Percentiles rank a stretch among this genome's conserved stretches.
Conservation (phyloP, 225 moss, liverwort and hornwort genomes). For the Pleurozium schreberi region DNA sequence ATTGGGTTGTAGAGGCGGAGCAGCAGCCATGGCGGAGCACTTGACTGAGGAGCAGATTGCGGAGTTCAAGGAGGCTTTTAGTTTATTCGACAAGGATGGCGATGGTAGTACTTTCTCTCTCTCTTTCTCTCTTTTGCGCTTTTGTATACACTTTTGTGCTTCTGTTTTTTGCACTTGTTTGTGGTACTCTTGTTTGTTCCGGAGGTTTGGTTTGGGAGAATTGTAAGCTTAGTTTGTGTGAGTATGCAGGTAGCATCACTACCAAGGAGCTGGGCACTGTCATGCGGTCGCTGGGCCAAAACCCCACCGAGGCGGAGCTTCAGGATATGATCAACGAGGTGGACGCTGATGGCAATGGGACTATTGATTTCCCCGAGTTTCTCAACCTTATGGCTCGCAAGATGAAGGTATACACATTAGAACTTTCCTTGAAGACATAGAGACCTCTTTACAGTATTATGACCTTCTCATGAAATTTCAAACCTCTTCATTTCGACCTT, state of each 20-base stretch:
- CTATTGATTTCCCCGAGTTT: conserved; percentile 86
- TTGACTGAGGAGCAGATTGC: conserved; percentile 66
- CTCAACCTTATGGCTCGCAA: conserved; percentile 83
- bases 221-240: background rate
- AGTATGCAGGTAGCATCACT: conserved; percentile 55
- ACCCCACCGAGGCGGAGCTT: conserved; percentile 82
- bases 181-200: background rate
- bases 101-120: conserved; percentile 13
- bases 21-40: conserved; percentile 36
- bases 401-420: conserved; percentile 34
- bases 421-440: background rate
- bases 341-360: conserved; percentile 79
- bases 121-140: background rate
- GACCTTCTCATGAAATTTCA: too few species aligned
- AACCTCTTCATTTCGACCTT: background rate
- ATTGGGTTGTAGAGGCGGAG: background rate
- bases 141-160: background rate
- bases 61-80: conserved; percentile 61
- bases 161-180: background rate
- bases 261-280: conserved; percentile 86
- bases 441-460: background rate
- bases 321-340: conserved; percentile 97
- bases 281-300: conserved; percentile 84
- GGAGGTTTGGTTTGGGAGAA: background rate
- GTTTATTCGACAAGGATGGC: conserved; percentile 63